Conservation (phyloP, 495 filamentous ascomycete species). For the Chlorociboria aeruginascens region DNA sequence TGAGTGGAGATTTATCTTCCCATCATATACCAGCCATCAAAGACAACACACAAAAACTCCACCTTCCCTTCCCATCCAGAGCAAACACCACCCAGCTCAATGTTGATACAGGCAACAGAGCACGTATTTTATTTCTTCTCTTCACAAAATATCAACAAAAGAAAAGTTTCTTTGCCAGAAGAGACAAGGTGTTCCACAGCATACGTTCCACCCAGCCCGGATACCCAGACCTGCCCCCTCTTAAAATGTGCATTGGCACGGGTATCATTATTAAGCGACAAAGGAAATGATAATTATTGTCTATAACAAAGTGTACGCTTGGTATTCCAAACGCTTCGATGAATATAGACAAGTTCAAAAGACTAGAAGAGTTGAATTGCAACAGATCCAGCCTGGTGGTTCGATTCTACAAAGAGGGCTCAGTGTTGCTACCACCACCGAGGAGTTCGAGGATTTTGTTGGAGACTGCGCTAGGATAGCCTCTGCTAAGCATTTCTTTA, state of each 20-base stretch:
- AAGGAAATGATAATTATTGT: constrained; percentile 8
- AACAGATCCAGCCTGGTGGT: background rate
- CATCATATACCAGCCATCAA: background rate
- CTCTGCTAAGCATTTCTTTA: constrained; percentile 78
- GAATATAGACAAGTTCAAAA: constrained; percentile 13
- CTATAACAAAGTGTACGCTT: constrained; percentile 7
- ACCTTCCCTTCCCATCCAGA: background rate
- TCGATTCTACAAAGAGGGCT: constrained; percentile 6
- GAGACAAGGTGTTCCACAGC: background rate
- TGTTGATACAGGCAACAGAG: constrained; percentile 23
- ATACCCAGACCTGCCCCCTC: constrained; percentile 14
- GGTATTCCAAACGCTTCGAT: background rate
- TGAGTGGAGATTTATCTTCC: constrained; percentile 21
- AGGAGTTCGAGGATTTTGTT: constrained; percentile 87
- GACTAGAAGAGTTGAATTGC: constrained; percentile 1
- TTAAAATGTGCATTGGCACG: constrained; percentile 18
- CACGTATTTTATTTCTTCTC: constrained; percentile 6
- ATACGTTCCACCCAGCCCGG: background rate
- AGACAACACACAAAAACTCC: background rate
- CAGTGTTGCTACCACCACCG: constrained; percentile 38
- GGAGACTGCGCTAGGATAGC: constrained; percentile 84
- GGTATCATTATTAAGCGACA: constrained; percentile 17
- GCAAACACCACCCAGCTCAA: constrained; percentile 13
- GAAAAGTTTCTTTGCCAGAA: background rate
- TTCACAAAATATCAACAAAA: constrained; percentile 2